Percentiles rank a stretch among this genome's conserved stretches.
These are phyloP conservation scores for Yarrowia divulgata DNA, from an alignment of 805 yeast genomes.

Conservation along the genomic window DNA sequence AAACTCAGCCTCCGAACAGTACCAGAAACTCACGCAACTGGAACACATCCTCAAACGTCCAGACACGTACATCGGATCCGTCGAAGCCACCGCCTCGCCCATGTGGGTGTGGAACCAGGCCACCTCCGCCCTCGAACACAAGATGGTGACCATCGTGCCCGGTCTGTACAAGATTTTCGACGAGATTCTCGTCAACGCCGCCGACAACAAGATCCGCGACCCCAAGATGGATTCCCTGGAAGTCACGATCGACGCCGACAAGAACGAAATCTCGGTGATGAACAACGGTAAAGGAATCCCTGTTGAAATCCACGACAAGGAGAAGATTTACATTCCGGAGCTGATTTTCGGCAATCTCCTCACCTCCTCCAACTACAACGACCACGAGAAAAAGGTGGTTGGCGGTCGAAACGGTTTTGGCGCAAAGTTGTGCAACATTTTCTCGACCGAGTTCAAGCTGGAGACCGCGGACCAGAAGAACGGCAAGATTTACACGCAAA, in stretches of 20 bases:
- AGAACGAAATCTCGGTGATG: slow-evolving; percentile 75
- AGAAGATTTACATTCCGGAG: slow-evolving; percentile 92
- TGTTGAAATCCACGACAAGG: slow-evolving; percentile 87
- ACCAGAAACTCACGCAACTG: slow-evolving; percentile 91
- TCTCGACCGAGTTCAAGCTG: slow-evolving; percentile 82
- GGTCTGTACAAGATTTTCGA: slow-evolving; percentile 96
- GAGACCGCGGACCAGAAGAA: slow-evolving; percentile 84
- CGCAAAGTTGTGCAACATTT: slow-evolving; percentile 95
- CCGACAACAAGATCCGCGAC: slow-evolving; percentile 97
- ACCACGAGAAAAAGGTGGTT: slow-evolving; percentile 90
- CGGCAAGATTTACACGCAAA: slow-evolving; percentile 73
- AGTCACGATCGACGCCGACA: slow-evolving; percentile 80
- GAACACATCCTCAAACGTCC: slow-evolving; percentile 98
- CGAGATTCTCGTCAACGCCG: slow-evolving; percentile 96
- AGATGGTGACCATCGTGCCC: slow-evolving; percentile 81
- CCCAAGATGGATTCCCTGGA: slow-evolving; percentile 85
- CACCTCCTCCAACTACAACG: slow-evolving; percentile 96
- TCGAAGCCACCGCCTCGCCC: slow-evolving; percentile 76
- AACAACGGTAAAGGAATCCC: slow-evolving; percentile 98
- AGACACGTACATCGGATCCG: slow-evolving; percentile 96
- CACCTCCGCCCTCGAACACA: slow-evolving; percentile 60
- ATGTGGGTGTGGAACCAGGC: slow-evolving; percentile 88
- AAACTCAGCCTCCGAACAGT: slow-evolving; percentile 68
- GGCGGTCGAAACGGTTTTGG: slow-evolving; percentile 99
- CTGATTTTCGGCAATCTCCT: slow-evolving; percentile 93